These are phyloP conservation scores for Suillus luteus DNA, from an alignment of 768 basidiomycete genomes.

Conservation along the genomic window DNA sequence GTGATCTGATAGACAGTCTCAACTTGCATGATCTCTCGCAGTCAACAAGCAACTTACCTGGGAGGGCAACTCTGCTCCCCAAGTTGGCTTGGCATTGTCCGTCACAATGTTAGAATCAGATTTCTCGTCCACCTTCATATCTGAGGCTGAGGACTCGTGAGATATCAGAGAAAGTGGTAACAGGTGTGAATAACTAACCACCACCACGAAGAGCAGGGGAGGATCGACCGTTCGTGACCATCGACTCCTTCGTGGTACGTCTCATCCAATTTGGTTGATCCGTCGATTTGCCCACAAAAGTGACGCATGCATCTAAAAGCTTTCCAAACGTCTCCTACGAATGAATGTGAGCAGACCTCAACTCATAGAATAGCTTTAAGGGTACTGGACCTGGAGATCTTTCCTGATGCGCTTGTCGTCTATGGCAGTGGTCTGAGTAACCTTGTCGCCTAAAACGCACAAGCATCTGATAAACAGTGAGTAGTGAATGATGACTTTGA, in stretches of 20 bases:
- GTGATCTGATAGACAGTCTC: conserved; percentile 55
- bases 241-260: conserved; percentile 62
- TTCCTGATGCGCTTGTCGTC: conserved; percentile 87
- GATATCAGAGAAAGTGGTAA: background rate
- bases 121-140: conserved; percentile 65
- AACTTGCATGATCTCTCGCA: conserved; percentile 11
- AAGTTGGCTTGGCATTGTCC: conserved; percentile 31
- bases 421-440: conserved; percentile 86
- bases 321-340: conserved; percentile 80
- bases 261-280: conserved; percentile 84
- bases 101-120: conserved; percentile 43
- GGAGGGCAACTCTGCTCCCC: conserved; percentile 30
- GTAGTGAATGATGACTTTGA: conserved; percentile 9
- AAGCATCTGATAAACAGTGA: conserved; percentile 56
- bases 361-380: background rate
- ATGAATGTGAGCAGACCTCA: conserved; percentile 3
- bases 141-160: conserved; percentile 26
- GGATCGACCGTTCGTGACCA: conserved; percentile 65
- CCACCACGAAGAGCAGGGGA: conserved; percentile 61
- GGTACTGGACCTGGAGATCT: conserved; percentile 73
- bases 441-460: conserved; percentile 76
- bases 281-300: conserved; percentile 68
- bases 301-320: conserved; percentile 77
- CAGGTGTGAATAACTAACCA: conserved; percentile 37
- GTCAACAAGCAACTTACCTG: conserved; percentile 22